Conservation (phyloP, 75 land plant genomes). For the Pinus taeda region DNA sequence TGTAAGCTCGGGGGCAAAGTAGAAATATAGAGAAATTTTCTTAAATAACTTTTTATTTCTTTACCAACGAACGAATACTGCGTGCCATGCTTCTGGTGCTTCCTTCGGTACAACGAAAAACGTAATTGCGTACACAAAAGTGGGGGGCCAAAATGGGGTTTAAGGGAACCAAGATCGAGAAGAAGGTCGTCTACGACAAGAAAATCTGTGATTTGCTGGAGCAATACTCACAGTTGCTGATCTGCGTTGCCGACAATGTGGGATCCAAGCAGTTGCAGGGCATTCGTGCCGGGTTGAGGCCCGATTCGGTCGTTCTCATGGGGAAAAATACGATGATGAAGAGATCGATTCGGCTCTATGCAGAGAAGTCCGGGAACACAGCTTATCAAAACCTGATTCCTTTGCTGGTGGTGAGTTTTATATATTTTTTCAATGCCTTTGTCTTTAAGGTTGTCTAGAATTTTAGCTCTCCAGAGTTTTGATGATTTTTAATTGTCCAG, state of each 20-base stretch:
- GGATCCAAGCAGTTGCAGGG: constrained; percentile 69
- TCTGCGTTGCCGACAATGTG: constrained; percentile 70
- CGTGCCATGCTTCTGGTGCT: too few species aligned
- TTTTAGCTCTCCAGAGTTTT: too few species aligned
- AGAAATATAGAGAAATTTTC: too few species aligned
- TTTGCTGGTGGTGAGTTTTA: constrained; percentile 48
- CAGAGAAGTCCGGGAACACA: constrained; percentile 64
- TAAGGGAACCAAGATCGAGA: constrained; percentile 63
- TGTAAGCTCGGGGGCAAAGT: too few species aligned
- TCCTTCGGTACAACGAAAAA: too few species aligned
- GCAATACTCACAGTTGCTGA: constrained; percentile 43
- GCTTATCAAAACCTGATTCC: constrained; percentile 48
- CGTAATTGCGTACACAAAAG: too few species aligned
- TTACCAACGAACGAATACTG: too few species aligned
- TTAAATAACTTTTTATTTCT: too few species aligned
- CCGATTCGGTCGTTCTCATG: constrained; percentile 70
- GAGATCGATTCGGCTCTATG: constrained; percentile 42
- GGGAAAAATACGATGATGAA: constrained; percentile 85
- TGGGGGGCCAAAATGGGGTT: constrained; percentile 39
- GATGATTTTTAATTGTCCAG: too few species aligned
- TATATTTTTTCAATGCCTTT: neutral
- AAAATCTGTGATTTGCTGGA: constrained; percentile 64
- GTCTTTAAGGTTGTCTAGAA: neutral
- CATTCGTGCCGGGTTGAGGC: constrained; percentile 59
- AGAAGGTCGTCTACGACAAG: constrained; percentile 59